Conservation (phyloP, 176 grass and related monocot genomes). For the Oryza officinalis region DNA sequence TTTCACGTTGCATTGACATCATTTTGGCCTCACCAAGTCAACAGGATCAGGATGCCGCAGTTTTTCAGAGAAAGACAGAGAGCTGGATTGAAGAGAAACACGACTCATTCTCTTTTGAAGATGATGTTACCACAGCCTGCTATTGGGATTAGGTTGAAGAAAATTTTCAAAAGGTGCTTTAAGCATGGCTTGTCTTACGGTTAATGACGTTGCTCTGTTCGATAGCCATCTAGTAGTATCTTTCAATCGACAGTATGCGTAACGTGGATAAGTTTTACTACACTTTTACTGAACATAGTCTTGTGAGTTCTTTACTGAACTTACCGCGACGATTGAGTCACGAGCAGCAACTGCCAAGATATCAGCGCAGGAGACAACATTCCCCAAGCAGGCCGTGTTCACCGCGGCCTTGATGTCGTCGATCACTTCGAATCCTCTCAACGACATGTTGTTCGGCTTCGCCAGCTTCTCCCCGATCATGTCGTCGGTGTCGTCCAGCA, state of each 20-base stretch:
- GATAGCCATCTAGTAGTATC: not conserved
- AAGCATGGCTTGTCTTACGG: not conserved
- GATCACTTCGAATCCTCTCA: constrained; percentile 66
- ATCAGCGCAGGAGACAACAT: constrained; percentile 81
- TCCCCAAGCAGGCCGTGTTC: constrained; percentile 62
- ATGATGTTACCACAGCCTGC: not conserved
- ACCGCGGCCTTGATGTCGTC: constrained; percentile 61
- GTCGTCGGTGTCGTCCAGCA: constrained; percentile 65
- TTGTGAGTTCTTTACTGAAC: not conserved
- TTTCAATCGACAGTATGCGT: not conserved
- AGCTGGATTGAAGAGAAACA: not conserved
- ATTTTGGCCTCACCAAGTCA: not conserved
- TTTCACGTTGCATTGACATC: not conserved
- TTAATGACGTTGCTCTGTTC: not conserved
- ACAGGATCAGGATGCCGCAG: not conserved
- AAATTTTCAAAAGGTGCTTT: constrained; percentile 27
- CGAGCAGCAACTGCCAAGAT: constrained; percentile 70
- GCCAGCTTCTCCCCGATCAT: constrained; percentile 78
- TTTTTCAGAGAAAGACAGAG: not conserved
- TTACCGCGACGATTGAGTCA: constrained; percentile 77
- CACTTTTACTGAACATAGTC: not conserved
- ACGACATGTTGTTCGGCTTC: constrained; percentile 64
- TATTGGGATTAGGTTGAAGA: constrained; percentile 13
- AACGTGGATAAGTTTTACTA: not conserved
- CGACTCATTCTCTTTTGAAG: not conserved